Conservation (phyloP, 106 monocot species). For the Hemerocallis citrina region DNA sequence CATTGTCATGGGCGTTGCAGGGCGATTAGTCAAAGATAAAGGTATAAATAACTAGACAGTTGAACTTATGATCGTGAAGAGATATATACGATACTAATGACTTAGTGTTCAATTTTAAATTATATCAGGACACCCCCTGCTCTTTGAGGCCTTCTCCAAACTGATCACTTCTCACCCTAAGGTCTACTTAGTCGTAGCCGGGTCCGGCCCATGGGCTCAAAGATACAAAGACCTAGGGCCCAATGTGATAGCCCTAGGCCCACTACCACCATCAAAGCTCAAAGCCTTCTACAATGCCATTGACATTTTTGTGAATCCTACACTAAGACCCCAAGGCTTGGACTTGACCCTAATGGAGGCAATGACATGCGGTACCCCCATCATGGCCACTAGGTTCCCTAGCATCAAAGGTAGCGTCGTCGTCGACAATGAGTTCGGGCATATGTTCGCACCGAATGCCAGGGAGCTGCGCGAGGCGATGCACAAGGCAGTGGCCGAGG, state of each 20-base stretch:
- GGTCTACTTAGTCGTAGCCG: conserved; percentile 69
- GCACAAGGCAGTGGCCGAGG: conserved; percentile 62
- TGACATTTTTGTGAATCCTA: conserved; percentile 94
- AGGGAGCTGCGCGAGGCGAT: conserved; percentile 41
- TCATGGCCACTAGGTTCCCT: conserved; percentile 77
- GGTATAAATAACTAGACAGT: no score
- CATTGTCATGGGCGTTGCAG: conserved; percentile 78
- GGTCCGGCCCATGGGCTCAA: conserved; percentile 81
- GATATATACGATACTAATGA: no score
- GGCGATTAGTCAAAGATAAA: conserved; percentile 88
- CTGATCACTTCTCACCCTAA: conserved; percentile 23
- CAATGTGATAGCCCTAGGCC: conserved; percentile 42
- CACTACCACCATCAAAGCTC: conserved; percentile 50
- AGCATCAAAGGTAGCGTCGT: conserved; percentile 85
- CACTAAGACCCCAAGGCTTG: conserved; percentile 77
- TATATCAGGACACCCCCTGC: conserved; percentile 53
- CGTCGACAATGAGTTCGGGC: conserved; percentile 74
- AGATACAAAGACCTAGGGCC: conserved; percentile 58
- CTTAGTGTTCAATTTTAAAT: no score
- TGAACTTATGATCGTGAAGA: no score
- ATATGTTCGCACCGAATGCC: conserved; percentile 76
- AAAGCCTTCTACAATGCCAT: conserved; percentile 81
- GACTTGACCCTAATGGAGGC: conserved; percentile 94
- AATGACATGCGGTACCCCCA: conserved; percentile 89
- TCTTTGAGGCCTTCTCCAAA: conserved; percentile 58